Evolutionary conservation across 495 filamentous ascomycete genomes (phyloP), one percentile per base, ranked within the genome.

Genomic region (Podospora pseudoanserina): DNA sequence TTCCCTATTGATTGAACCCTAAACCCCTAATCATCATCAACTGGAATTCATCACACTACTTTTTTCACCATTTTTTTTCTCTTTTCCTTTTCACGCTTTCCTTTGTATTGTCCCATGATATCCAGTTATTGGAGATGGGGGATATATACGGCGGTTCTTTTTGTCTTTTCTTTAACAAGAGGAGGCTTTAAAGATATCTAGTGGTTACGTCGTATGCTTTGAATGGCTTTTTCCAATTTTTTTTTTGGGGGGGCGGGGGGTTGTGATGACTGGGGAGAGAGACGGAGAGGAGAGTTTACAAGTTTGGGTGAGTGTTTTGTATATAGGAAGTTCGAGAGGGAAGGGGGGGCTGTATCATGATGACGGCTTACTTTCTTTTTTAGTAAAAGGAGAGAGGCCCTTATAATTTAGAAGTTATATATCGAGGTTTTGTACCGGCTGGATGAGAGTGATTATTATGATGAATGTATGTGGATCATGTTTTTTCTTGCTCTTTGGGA

Each of bases 71-170:
- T 20, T 58, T 23, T 20, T 58, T 18, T 26, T 5, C 13, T 58
- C 18, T 19, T 26, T 26, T 58, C 18, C 13, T 6, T 19, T 58
- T 26, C 55, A 23, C 23, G 4, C 13, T 49, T 18, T 49, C 13
- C 39, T 49, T 26, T 58, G n/a, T 58, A 19, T 58, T 23, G 5
- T 58, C n/a, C 55, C 55, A 58, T 58, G 55, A 23, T 58, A 58
- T 58, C 55, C 26, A 19, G 23, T 58, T 58, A 58, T 58, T 58
- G 26, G 55, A 58, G 55, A 58, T 7, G 55, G 55, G 55, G 55
- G 39, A 49, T 49, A 49, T 49, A 49, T 49, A 49, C 0, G 39
- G 39, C 6, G 7, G 39, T 49, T 49, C 39, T 49, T 49, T 18
- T 3, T 49, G 13, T 49, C 39, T 49, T 49, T 1, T 3, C 15